Conservation (phyloP, 352 stramenopile species). For the Phytophthora colocasiae region DNA sequence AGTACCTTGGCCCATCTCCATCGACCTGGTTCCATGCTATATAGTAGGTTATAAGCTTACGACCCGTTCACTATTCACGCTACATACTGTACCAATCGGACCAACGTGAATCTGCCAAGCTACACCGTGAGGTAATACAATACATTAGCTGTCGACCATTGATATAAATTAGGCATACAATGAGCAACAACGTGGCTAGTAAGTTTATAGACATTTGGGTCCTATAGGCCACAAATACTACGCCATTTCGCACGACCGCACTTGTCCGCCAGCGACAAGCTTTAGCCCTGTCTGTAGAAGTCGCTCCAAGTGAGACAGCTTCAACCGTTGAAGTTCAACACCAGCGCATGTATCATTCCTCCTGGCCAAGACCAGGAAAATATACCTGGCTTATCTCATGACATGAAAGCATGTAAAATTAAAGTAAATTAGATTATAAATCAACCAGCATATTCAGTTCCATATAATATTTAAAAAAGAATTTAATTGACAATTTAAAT, state of each 20-base stretch:
- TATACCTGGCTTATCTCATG: too few relatives aligned
- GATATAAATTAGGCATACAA: neutral
- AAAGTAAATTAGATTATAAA: too few relatives aligned
- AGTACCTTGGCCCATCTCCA: too few relatives aligned
- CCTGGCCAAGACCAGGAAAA: conserved; percentile 6
- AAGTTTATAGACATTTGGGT: neutral
- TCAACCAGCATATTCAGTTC: too few relatives aligned
- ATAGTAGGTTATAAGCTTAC: too few relatives aligned
- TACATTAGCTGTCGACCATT: conserved; percentile 2
- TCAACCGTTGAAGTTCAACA: too few relatives aligned
- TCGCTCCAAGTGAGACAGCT: neutral
- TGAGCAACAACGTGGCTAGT: conserved; percentile 2
- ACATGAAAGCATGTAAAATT: too few relatives aligned
- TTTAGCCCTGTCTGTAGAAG: conserved; percentile 1
- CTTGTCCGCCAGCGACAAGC: neutral
- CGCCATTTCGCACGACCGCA: neutral
- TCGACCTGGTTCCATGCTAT: too few relatives aligned
- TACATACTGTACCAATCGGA: too few relatives aligned
- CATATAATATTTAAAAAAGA: neutral
- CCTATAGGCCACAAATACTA: too few relatives aligned
- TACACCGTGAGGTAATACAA: conserved; percentile 3
- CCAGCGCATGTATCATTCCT: neutral
- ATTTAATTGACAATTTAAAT: neutral
- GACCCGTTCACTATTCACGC: too few relatives aligned
- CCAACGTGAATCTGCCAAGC: conserved; percentile 7